Base-by-base conservation (phyloP, 2,329 filamentous ascomycete genomes). In the Sordariomycetes sp. region DNA sequence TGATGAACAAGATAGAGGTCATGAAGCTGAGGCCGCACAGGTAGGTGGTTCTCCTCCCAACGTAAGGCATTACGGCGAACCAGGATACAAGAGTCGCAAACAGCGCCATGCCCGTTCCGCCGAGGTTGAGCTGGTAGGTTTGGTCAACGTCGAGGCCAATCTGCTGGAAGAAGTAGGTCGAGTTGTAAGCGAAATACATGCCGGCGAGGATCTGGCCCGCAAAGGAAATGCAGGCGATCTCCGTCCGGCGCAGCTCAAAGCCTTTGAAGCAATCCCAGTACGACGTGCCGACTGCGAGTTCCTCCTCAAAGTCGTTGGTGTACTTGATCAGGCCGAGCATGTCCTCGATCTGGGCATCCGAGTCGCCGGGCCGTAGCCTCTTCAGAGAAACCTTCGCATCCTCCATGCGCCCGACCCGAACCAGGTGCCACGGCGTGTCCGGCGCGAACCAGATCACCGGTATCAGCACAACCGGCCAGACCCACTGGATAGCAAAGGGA, bases 241-340 rank as follows among this genome's bases (percentile, higher is more conserved):
- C 90, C 1, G 90, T 96, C 28, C 90, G 83, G 60, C 90, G 87
- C 55, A 86, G 75, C 67, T 96, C 86, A 16, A 82, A 80, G 12
- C 90, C 90, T 68, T 80, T 85, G 79, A 96, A 95, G 73, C 90
- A 96, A 70, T 96, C 90, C 64, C 81, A 72, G 70, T 94, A 96
- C 57, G 79, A 85, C 5, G 88, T 82, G 35, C 90, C 90, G 8
- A 75, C 74, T 3, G 88, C 91, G 58, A 90, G 88, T 70, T 81
- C 79, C 67, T 89, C 80, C 69, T 96, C 91, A 12, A 95, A 76
- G 0, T 87, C 87, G 0, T 88, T 92, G 0, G 90, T 96, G 68
- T 94, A 89, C 1, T 90, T 83, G 88, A 96, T 96, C 89, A 96
- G 94, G 65, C 88, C 86, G 54, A 96, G 78, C 0, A 89, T 94